Evolutionary conservation across 192 early-diverging fungal genomes (phyloP).

Genomic region (Piromyces sp.): DNA sequence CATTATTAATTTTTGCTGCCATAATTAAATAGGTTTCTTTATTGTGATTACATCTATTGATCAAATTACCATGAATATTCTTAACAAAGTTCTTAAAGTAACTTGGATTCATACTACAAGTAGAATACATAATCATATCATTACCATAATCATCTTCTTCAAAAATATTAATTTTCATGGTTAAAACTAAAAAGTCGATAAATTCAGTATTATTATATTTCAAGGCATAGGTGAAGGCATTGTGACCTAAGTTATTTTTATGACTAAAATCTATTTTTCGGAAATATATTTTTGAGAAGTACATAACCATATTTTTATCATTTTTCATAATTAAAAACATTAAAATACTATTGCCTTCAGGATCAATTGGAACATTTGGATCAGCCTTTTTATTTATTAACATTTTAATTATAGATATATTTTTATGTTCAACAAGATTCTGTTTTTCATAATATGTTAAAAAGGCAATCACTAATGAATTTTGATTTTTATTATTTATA

Average conservation of each 20-base stretch:
- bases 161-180: background rate
- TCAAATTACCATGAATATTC: background rate
- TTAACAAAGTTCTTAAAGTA: background rate
- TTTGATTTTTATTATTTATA: background rate
- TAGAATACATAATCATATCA: background rate
- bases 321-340: background rate
- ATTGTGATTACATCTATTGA: background rate
- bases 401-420: background rate
- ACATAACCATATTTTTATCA: background rate
- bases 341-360: background rate
- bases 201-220: background rate
- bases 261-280: background rate
- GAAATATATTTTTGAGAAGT: background rate
- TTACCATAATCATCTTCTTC: background rate
- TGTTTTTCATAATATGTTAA: background rate
- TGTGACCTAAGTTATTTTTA: background rate
- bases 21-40: background rate
- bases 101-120: background rate
- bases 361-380: background rate
- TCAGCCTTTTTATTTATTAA: background rate
- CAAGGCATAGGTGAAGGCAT: background rate
- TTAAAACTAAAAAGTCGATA: background rate
- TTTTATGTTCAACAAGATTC: background rate
- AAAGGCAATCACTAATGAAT: background rate
- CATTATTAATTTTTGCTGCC: background rate